phyloP scores from a whole-genome alignment of 305 asterid species.

The Fraxinus nigra region DNA sequence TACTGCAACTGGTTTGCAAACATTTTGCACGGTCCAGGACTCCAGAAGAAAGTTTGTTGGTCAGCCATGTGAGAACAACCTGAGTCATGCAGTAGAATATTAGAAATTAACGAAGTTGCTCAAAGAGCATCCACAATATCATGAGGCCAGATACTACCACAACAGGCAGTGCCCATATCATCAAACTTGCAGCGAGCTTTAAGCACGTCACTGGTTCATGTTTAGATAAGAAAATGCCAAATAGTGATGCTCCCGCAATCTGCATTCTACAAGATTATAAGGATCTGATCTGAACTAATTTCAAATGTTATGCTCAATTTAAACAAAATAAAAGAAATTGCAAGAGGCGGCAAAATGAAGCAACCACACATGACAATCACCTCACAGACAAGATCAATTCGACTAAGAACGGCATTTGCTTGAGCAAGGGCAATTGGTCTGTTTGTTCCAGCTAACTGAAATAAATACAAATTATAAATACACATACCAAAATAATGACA shows the following conservation, averaged over 20 bases:
- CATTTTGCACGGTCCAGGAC: constrained; percentile 69
- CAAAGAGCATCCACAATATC: constrained; percentile 17
- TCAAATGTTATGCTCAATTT: background rate
- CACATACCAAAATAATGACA: background rate
- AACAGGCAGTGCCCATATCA: constrained; percentile 77
- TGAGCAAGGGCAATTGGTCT: constrained; percentile 93
- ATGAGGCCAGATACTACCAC: constrained; percentile 44
- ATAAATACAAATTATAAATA: constrained; percentile 9
- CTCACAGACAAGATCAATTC: constrained; percentile 91
- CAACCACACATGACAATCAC: constrained; percentile 34
- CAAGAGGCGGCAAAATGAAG: constrained; percentile 18
- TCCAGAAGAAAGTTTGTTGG: constrained; percentile 85
- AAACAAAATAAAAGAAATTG: constrained; percentile 9
- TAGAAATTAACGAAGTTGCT: constrained; percentile 19
- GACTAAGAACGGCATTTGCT: constrained; percentile 84
- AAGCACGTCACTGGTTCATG: constrained; percentile 74
- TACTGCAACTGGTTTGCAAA: constrained; percentile 44
- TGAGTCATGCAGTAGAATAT: constrained; percentile 28
- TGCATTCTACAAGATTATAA: constrained; percentile 33
- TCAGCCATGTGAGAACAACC: constrained; percentile 78
- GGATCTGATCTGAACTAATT: constrained; percentile 14
- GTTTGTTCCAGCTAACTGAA: constrained; percentile 84
- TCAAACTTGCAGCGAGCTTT: constrained; percentile 66
- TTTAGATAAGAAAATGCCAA: constrained; percentile 75
- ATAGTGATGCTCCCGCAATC: constrained; percentile 91